Evolutionary conservation across 1,139 yeast genomes (phyloP), one percentile per base, ranked within the genome.

Genomic region (Geotrichum australiense): DNA sequence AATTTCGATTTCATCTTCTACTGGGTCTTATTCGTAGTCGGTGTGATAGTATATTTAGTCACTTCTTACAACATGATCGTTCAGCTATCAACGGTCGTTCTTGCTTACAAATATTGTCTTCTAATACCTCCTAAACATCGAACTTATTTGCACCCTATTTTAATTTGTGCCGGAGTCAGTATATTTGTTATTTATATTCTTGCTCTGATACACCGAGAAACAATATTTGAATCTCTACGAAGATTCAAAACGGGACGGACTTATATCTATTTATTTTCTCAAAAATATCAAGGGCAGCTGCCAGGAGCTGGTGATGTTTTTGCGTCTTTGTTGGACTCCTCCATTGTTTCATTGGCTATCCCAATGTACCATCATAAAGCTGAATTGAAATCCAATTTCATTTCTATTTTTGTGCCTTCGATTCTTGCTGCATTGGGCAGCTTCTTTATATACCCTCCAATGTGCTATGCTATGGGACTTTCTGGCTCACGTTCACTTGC

Each of bases 291-390:
- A 32, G 47, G 47, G 7, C 61, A 62, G 30, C 72, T 78, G 73
- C 93, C 94, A 0, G 94, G 94, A 0, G 84, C 91, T 30, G 94
- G 94, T 1, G 94, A 83, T 55, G 67, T 83, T 10, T 68, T 83
- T 30, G 62, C 79, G 6, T 74, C 87, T 0, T 58, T 83, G 47
- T 77, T 83, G 80, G 93, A 82, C 52, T 72, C 81, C 4, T 75
- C 86, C 2, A 83, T 83, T 61, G 87, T 82, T 1, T 75, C 89
- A 1, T 65, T 83, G 37, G 76, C 89, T 18, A 64, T 83, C 42
- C 89, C 94, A 1, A 80, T 83, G 86, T 83, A 71, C 59, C 76
- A 82, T 18, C 84, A 81, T 59, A 65, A 93, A 35, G 63, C 63
- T 15, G 94, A 83, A 53, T 71, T 83, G 48, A 59, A 66, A 24